phyloP scores from a whole-genome alignment of 2,329 filamentous ascomycete genomes.

The Fusarium oxysporum region DNA sequence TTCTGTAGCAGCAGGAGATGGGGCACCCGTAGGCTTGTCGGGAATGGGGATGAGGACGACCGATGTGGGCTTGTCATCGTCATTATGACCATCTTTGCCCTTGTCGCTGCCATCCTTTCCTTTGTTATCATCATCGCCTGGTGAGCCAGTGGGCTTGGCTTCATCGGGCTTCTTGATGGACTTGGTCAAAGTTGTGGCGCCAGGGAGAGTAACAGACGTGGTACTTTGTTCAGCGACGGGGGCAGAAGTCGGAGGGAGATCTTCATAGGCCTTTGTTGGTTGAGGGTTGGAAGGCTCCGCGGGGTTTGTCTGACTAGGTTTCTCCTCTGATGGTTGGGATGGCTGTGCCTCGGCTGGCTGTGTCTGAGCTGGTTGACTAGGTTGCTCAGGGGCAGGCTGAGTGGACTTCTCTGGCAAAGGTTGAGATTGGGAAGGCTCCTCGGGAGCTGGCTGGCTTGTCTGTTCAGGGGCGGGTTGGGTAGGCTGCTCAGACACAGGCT shows the following conservation, averaged over 20 bases:
- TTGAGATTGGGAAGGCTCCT: background rate
- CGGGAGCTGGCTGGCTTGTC: slow-evolving; percentile 1
- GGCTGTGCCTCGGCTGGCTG: background rate
- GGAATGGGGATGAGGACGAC: slow-evolving; percentile 48
- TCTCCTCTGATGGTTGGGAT: slow-evolving; percentile 11
- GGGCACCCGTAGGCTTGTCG: slow-evolving; percentile 21
- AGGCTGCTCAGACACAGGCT: slow-evolving; percentile 9
- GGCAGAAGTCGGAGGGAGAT: slow-evolving; percentile 17
- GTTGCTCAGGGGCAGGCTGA: slow-evolving; percentile 16
- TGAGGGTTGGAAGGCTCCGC: slow-evolving; percentile 21
- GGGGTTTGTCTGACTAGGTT: slow-evolving; percentile 13
- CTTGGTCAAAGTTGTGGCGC: slow-evolving; percentile 43
- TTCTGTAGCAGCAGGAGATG: slow-evolving; percentile 31
- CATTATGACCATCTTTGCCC: background rate
- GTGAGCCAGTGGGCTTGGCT: slow-evolving; percentile 21
- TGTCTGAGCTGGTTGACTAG: slow-evolving; percentile 6
- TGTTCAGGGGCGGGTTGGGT: slow-evolving; percentile 9
- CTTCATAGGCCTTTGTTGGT: slow-evolving; percentile 24
- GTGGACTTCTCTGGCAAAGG: slow-evolving; percentile 1
- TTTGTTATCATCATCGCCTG: slow-evolving; percentile 1
- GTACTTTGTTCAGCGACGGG: slow-evolving; percentile 24
- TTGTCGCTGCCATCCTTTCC: background rate
- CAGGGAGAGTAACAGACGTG: slow-evolving; percentile 12
- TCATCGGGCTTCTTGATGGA: slow-evolving; percentile 43
- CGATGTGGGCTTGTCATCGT: slow-evolving; percentile 32